Conservation (phyloP, 192 early-diverging fungal genomes). For the Rhizophagus prolifer region DNA sequence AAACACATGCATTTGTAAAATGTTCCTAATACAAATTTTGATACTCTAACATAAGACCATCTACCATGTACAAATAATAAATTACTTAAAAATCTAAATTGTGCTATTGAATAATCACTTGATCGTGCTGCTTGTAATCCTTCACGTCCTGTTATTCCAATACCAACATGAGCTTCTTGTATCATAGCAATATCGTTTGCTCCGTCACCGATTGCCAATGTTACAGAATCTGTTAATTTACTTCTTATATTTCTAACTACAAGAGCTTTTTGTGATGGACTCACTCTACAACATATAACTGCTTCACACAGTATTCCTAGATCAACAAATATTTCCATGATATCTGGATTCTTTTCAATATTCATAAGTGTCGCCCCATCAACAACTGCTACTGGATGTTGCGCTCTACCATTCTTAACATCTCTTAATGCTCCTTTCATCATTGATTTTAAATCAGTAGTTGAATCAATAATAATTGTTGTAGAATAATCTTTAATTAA, state of each 20-base stretch:
- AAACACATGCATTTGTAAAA: constrained; percentile 88
- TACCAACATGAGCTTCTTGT: constrained; percentile 88
- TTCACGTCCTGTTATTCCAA: constrained; percentile 89
- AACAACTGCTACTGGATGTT: constrained; percentile 48
- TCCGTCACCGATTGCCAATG: constrained; percentile 88
- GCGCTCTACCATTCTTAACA: constrained; percentile 38
- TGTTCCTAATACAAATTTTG: constrained; percentile 79
- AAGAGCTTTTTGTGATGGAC: constrained; percentile 86
- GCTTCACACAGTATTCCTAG: constrained; percentile 73
- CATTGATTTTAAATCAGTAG: constrained; percentile 38
- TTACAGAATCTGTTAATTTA: constrained; percentile 50
- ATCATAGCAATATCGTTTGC: constrained; percentile 98
- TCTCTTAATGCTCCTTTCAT: constrained; percentile 40
- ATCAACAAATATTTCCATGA: constrained; percentile 66
- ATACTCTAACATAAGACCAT: constrained; percentile 83
- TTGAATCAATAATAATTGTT: constrained; percentile 45
- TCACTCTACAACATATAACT: constrained; percentile 90
- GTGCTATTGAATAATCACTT: constrained; percentile 88
- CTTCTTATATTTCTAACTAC: constrained; percentile 72
- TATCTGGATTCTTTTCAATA: constrained; percentile 48
- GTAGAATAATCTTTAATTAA: constrained; percentile 57
- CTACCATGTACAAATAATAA: constrained; percentile 86
- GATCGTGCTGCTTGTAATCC: constrained; percentile 84
- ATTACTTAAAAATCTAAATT: constrained; percentile 81
- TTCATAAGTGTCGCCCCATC: constrained; percentile 43